These are phyloP conservation scores for Lepraria neglecta DNA, from an alignment of 495 filamentous ascomycete genomes.

Conservation along the genomic window DNA sequence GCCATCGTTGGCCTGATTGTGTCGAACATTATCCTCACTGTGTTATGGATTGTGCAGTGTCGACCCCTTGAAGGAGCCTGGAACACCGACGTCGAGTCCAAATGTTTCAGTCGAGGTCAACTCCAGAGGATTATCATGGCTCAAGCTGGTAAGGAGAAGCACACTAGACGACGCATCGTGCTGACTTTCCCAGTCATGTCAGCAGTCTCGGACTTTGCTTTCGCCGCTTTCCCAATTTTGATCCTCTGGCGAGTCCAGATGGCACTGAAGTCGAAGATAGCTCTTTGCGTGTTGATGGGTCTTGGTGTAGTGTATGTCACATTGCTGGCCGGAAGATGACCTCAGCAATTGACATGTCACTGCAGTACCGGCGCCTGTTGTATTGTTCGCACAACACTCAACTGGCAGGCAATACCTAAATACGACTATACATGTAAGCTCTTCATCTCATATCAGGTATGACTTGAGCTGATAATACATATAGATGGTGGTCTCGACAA, in stretches of 20 bases:
- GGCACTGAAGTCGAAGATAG: conserved; percentile 30
- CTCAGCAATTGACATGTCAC: background rate
- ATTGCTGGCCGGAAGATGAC: background rate
- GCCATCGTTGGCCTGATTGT: conserved; percentile 7
- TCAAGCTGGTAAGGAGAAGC: conserved; percentile 9
- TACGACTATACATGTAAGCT: background rate
- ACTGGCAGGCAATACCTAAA: conserved; percentile 2
- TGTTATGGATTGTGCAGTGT: conserved; percentile 14
- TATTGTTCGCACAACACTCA: background rate
- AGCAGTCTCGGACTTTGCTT: conserved; percentile 28
- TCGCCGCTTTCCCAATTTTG: conserved; percentile 33
- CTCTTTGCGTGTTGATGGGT: conserved; percentile 34
- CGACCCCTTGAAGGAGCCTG: conserved; percentile 17
- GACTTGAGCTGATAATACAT: background rate
- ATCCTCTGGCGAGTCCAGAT: conserved; percentile 29
- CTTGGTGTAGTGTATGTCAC: conserved; percentile 33
- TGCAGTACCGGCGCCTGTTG: background rate
- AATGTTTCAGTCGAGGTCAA: conserved; percentile 16
- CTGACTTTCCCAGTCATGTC: conserved; percentile 13
- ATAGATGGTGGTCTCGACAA: background rate
- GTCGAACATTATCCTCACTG: conserved; percentile 8
- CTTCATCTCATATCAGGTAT: background rate
- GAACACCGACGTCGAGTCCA: background rate
- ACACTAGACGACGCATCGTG: background rate
- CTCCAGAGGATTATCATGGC: conserved; percentile 19